phyloP scores from a whole-genome alignment of 805 yeast species.

The Candida qinlingensis region DNA sequence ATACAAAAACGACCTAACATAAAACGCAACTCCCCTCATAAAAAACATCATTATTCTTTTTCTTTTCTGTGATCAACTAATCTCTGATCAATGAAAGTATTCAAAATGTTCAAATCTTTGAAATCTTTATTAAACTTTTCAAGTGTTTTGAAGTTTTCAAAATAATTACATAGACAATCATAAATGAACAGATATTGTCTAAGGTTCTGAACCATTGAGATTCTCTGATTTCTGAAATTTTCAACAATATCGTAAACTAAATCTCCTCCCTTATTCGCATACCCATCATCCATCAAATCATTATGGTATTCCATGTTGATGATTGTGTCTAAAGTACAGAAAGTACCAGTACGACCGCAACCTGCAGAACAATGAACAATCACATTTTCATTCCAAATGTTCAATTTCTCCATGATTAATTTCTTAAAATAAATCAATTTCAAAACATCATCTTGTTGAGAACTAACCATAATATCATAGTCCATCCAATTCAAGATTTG shows the following conservation, averaged over 20 bases:
- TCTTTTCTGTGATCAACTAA: not conserved
- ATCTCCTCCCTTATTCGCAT: slow-evolving; percentile 36
- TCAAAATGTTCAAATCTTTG: slow-evolving; percentile 5
- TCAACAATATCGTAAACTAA: slow-evolving; percentile 54
- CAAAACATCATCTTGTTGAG: slow-evolving; percentile 50
- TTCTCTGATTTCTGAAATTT: slow-evolving; percentile 64
- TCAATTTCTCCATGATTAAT: slow-evolving; percentile 30
- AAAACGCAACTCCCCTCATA: not conserved
- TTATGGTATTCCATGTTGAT: slow-evolving; percentile 28
- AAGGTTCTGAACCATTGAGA: slow-evolving; percentile 80
- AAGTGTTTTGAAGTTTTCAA: slow-evolving; percentile 3
- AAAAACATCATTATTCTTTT: not conserved
- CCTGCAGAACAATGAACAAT: slow-evolving; percentile 95
- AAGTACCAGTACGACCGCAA: slow-evolving; percentile 93
- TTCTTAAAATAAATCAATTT: slow-evolving; percentile 45
- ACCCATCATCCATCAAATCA: not conserved
- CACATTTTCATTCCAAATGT: slow-evolving; percentile 27
- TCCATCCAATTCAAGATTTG: slow-evolving; percentile 84
- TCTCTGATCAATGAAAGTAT: slow-evolving; percentile 3
- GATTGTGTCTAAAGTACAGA: slow-evolving; percentile 63
- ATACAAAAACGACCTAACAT: not conserved
- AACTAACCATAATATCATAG: slow-evolving; percentile 49
- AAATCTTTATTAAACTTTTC: slow-evolving; percentile 4
- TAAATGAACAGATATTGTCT: slow-evolving; percentile 73
- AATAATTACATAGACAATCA: slow-evolving; percentile 41